Conservation (phyloP, 73 alveolate species). For the Paramecium octaurelia region DNA sequence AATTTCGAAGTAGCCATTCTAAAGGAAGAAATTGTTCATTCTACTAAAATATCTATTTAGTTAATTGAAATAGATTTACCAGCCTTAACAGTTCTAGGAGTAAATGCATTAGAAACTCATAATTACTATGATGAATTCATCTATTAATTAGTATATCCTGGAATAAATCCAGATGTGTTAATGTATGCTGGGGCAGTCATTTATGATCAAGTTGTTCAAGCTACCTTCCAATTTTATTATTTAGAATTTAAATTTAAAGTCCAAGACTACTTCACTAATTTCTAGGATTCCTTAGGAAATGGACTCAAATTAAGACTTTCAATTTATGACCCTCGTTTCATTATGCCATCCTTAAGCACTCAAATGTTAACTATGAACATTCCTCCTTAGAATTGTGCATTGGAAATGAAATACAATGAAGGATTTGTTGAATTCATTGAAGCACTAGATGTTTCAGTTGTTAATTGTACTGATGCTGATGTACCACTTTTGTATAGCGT, state of each 20-base stretch:
- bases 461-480: background rate
- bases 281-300: background rate
- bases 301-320: background rate
- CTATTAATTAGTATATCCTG: background rate
- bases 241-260: slow-evolving; percentile 8
- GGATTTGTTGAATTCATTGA: background rate
- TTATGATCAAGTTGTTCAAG: background rate
- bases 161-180: slow-evolving; percentile 2
- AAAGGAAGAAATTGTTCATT: background rate
- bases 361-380: background rate
- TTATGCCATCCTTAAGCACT: background rate
- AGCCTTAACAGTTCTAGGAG: background rate
- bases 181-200: slow-evolving; percentile 17
- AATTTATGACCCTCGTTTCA: slow-evolving; percentile 7
- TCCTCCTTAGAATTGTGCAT: background rate
- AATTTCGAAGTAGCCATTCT: background rate
- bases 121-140: slow-evolving; percentile 1
- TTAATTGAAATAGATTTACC: slow-evolving; percentile 25
- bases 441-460: background rate
- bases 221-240: background rate
- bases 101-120: background rate
- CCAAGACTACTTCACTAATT: background rate
- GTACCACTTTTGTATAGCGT: background rate
- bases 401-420: background rate
- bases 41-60: background rate